A percentile compares a stretch with the other conserved stretches of the same genome.
These are phyloP conservation scores for Hymenoscyphus linearis DNA, from an alignment of 2,329 filamentous ascomycete species.

Conservation along the genomic window DNA sequence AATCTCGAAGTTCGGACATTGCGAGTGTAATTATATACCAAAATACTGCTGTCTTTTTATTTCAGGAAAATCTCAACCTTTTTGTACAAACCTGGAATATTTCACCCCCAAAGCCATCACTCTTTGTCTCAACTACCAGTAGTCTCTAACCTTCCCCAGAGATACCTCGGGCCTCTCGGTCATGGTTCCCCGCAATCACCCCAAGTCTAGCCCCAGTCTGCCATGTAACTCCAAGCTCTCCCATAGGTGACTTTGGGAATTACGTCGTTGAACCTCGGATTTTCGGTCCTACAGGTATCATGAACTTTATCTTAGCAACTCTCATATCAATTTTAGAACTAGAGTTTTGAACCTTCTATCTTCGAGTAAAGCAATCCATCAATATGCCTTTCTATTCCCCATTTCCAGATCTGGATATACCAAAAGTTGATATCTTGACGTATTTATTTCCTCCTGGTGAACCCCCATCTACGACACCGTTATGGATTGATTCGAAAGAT, in stretches of 20 bases:
- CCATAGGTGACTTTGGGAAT: not conserved
- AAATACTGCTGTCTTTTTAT: not conserved
- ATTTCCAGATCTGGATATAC: conserved; percentile 19
- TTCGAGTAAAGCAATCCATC: not conserved
- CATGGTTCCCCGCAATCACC: conserved; percentile 4
- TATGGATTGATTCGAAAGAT: conserved; percentile 50
- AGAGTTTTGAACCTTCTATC: not conserved
- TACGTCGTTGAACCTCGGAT: conserved; percentile 3
- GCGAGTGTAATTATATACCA: not conserved
- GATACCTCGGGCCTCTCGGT: conserved; percentile 10
- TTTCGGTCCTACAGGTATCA: not conserved
- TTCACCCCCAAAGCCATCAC: not conserved
- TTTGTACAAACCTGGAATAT: not conserved
- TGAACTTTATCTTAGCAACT: not conserved
- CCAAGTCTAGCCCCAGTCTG: not conserved
- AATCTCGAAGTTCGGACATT: conserved; percentile 21
- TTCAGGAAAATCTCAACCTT: not conserved
- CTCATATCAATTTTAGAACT: not conserved
- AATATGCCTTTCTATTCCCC: conserved; percentile 24
- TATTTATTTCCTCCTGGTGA: conserved; percentile 35
- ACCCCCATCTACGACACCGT: conserved; percentile 38
- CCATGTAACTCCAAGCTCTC: not conserved
- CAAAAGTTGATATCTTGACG: conserved; percentile 19
- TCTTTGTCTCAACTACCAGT: not conserved
- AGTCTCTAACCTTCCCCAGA: not conserved